Evolutionary conservation across 306 rosid species (phyloP), one percentile per base, ranked within the genome.

Genomic region (Rubus parviflorus): DNA sequence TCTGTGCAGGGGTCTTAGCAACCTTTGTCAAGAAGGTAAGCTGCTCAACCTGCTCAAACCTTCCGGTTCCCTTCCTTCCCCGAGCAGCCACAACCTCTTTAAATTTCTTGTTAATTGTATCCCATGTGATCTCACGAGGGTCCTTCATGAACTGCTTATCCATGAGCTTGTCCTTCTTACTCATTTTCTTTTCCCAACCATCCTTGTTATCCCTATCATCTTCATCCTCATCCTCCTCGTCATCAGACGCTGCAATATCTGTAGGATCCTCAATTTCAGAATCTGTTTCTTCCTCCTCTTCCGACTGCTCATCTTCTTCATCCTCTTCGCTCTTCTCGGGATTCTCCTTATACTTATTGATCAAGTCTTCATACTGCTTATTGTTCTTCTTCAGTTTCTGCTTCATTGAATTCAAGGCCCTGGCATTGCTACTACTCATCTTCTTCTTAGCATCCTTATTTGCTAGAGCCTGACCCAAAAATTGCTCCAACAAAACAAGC

Each of bases 1-100:
- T 92, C 78, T 92, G 97, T 1, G 97, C 96, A 53, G 96, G 96
- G 15, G 97, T 92, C 82, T 92, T 92, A 19, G 97, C 97, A 74
- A 92, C 94, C 79, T 86, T 92, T 5, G 91, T 87, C 65, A 90
- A 84, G 88, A 92, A 89, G 13, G 96, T 81, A 58, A 92, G 92
- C 83, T 90, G 94, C 72, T 92, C 94, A 54, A 92, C 94, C 83
- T 87, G 92, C 79, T 92, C 97, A 85, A 90, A 90, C 81, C 96
- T 89, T 43, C 94, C 97, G 30, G 98, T 95, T 49, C 98, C 98
- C 78, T 89, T 92, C 85, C 89, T 88, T 13, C 97, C 97, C 75
- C 98, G 84, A 64, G 94, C 96, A 9, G 92, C 92, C 81, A 90
- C 92, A 73, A 90, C 83, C 83, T 92, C 96, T 68, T 92, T 92